Conservation (phyloP, 768 basidiomycete genomes). For the Pisolithus albus region DNA sequence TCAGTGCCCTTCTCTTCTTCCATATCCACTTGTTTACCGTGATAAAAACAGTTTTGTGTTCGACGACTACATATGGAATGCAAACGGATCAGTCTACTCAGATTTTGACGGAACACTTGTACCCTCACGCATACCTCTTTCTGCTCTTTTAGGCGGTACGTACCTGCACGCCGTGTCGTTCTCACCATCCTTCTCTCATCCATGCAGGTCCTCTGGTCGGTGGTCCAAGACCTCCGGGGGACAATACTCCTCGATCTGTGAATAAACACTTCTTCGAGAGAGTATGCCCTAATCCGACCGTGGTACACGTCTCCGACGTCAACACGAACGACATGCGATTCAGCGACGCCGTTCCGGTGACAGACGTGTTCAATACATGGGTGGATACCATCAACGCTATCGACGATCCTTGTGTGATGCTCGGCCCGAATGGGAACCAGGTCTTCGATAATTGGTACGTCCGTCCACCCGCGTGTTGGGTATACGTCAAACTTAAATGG, state of each 20-base stretch:
- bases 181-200: neutral
- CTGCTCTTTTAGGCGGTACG: slow-evolving; percentile 34
- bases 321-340: slow-evolving; percentile 25
- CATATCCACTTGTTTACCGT: slow-evolving; percentile 2
- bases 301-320: slow-evolving; percentile 25
- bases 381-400: slow-evolving; percentile 26
- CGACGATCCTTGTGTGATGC: slow-evolving; percentile 35
- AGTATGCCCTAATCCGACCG: slow-evolving; percentile 33
- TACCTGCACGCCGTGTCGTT: neutral
- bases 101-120: slow-evolving; percentile 31
- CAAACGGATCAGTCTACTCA: slow-evolving; percentile 29
- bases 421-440: slow-evolving; percentile 17
- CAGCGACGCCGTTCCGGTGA: slow-evolving; percentile 19
- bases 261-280: slow-evolving; percentile 31
- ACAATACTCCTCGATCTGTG: slow-evolving; percentile 30
- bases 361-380: slow-evolving; percentile 33
- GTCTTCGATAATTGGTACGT: slow-evolving; percentile 35
- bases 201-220: slow-evolving; percentile 37
- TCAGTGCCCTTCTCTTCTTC: slow-evolving; percentile 11
- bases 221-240: slow-evolving; percentile 28
- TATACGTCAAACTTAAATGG: neutral
- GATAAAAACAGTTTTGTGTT: slow-evolving; percentile 32
- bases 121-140: slow-evolving; percentile 37
- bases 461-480: neutral
- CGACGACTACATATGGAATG: slow-evolving; percentile 38